Base-by-base conservation (phyloP, 177 flowering plant species). In the Vitis hybrid region DNA sequence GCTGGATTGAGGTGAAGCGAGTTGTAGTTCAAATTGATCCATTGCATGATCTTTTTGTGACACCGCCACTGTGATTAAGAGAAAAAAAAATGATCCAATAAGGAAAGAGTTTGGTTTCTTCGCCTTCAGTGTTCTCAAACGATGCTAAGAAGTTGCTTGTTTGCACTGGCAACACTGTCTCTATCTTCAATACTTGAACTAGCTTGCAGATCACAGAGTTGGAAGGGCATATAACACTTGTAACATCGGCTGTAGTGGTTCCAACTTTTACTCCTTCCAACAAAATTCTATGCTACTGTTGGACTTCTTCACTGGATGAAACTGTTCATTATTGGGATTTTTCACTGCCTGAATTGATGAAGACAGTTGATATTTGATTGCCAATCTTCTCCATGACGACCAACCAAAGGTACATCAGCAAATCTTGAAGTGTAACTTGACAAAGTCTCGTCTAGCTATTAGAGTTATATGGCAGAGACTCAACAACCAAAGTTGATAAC, bases 301-400 rank as follows among this genome's bases (percentile, higher is more conserved):
- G 98, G 99, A 93, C 98, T 9, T 73, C 97, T 8, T 91, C 98
- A 2, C 86, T 93, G 5, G 99, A 95, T 79, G 98, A 97, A 10
- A 90, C 91, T n/a, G 89, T 95, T 73, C 76, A 87, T 10, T 85
- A 88, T 70, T 95, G 98, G 99, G 97, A 95, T 78, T 95, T 90
- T 68, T 80, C 97, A n/a, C 75, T 74, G 19, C 86, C 93, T 0
- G 93, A 88, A 74, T 68, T 88, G 73, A 75, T 95, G 67, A 93
- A 85, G 80, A 93, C 85, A 18, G 70, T 93, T 10, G 82, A 89
- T 68, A 57, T 89, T 66, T 45, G 65, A 14, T 60, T 83, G n/a
- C 94, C 96, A 0, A 74, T 95, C 77, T 81, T 68, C 74, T 90
- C 96, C 61, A 95, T 95, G 99, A 18, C 1, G 19, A 18, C 19